Base-by-base conservation (phyloP, 2,329 filamentous ascomycete species). In the Nigrospora oryzae region DNA sequence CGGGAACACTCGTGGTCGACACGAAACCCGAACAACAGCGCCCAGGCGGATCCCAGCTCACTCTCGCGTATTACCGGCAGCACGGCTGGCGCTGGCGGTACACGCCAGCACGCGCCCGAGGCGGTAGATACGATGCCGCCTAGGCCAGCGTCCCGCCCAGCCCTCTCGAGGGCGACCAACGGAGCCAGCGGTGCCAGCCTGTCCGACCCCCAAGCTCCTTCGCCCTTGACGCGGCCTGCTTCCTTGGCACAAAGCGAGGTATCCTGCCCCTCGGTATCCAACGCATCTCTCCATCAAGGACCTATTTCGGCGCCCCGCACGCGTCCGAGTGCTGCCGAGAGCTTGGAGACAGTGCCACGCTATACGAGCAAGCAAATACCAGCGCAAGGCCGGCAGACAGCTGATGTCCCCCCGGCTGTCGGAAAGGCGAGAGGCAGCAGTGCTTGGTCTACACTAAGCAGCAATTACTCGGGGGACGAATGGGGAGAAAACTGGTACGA, bases 161-260 rank as follows among this genome's bases (percentile, higher is more conserved):
- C 8, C 23, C 23, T 7, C 23, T 28, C 23, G 23, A 28, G 23
- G 8, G 2, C 23, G 23, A 28, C 10, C 2, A 7, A 28, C 4
- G 23, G 34, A 11, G 34, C 34, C 13, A 16, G 5, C 34, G n/a
- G 34, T 14, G 34, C 14, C 5, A 36, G 4, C 34, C 13, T 14
- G 14, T 5, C 13, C 34, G 15, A 8, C 13, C 13, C n/a, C 13
- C 51, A 56, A 16, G 38, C 49, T 11, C 32, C 49, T 14, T 51
- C 55, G 23, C 53, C 57, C 31, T 32, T 43, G 11, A 40, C 45
- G 6, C 48, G 56, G 17, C 31, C 53, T 23, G 51, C 58, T 7
- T 59, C 58, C 11, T 51, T 53, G n/a, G 38, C 51, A 12, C 56
- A 56, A 31, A 60, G 59, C 38, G 56, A 59, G 39, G 53, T 60